A percentile compares a stretch with the other conserved stretches of the same genome.
Evolutionary conservation across 257 asterid species (phyloP).

Genomic region (Nicotiana knightiana): DNA sequence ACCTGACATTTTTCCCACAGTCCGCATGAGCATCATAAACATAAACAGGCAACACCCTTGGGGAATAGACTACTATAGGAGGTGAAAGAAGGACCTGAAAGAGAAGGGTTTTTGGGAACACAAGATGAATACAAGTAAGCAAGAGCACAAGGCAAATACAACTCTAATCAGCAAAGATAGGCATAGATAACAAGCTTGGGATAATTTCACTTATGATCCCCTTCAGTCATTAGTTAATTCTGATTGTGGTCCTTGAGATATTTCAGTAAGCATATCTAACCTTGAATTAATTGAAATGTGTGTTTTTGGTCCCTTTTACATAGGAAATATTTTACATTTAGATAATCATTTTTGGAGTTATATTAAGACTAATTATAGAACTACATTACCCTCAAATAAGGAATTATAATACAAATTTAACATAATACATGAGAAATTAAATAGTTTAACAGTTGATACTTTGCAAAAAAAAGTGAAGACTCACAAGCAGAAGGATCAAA

Average conservation of each 20-base stretch:
- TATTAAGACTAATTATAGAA: not conserved
- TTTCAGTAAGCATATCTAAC: not conserved
- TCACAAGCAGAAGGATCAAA: slow-evolving; percentile 1
- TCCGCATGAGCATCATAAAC: slow-evolving; percentile 99
- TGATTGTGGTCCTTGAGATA: not conserved
- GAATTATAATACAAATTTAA: no score
- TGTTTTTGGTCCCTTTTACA: not conserved
- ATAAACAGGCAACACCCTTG: slow-evolving; percentile 95
- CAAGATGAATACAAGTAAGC: not conserved
- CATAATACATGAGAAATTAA: no score
- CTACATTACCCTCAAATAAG: not conserved
- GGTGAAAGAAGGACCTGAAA: slow-evolving; percentile 97
- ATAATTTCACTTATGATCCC: not conserved
- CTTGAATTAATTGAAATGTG: not conserved
- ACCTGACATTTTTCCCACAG: slow-evolving; percentile 98
- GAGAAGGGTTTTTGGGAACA: not conserved
- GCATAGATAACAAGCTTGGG: not conserved
- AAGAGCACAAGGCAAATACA: not conserved
- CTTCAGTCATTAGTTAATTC: not conserved
- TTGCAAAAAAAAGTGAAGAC: not conserved
- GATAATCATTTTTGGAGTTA: not conserved
- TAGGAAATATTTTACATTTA: not conserved
- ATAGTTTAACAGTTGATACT: not conserved
- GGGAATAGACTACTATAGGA: slow-evolving; percentile 96
- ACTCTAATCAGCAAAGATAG: not conserved